Evolutionary conservation across 2,329 filamentous ascomycete genomes (phyloP).

Genomic region (Alternaria triticina): DNA sequence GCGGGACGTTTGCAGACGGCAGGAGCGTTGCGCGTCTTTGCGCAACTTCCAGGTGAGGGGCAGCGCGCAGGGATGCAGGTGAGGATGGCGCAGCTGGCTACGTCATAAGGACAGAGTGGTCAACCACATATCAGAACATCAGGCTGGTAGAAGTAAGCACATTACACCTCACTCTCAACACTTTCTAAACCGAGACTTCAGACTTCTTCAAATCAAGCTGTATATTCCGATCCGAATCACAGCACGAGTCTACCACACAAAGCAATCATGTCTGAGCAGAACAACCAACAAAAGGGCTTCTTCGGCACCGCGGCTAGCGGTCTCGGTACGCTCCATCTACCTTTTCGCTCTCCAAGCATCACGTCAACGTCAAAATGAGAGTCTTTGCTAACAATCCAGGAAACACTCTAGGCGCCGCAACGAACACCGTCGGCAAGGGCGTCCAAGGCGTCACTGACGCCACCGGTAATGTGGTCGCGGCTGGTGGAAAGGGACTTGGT

Average conservation of each 20-base stretch:
- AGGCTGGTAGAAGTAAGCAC: neutral
- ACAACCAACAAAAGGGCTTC: slow-evolving; percentile 37
- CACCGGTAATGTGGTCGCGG: slow-evolving; percentile 39
- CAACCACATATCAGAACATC: neutral
- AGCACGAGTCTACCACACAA: neutral
- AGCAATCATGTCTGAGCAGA: slow-evolving; percentile 33
- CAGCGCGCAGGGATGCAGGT: neutral
- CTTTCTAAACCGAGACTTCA: neutral
- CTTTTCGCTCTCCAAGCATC: neutral
- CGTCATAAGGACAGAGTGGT: slow-evolving; percentile 4
- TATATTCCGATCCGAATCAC: neutral
- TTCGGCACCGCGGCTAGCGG: slow-evolving; percentile 43
- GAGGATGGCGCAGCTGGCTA: neutral
- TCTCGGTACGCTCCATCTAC: slow-evolving; percentile 27
- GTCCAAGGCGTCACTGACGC: slow-evolving; percentile 39
- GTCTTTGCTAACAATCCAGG: slow-evolving; percentile 18
- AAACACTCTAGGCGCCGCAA: slow-evolving; percentile 43
- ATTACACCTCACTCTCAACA: neutral
- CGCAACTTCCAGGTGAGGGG: slow-evolving; percentile 8
- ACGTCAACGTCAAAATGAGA: too few relatives aligned
- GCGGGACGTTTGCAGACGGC: neutral
- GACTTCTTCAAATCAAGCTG: neutral
- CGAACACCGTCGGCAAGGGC: slow-evolving; percentile 44
- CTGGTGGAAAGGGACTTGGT: slow-evolving; percentile 44
- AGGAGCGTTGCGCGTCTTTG: slow-evolving; percentile 10